A percentile compares a stretch with the other conserved stretches of the same genome.
Conservation (phyloP, 179 eudicot genomes). For the Camellia oleifera region DNA sequence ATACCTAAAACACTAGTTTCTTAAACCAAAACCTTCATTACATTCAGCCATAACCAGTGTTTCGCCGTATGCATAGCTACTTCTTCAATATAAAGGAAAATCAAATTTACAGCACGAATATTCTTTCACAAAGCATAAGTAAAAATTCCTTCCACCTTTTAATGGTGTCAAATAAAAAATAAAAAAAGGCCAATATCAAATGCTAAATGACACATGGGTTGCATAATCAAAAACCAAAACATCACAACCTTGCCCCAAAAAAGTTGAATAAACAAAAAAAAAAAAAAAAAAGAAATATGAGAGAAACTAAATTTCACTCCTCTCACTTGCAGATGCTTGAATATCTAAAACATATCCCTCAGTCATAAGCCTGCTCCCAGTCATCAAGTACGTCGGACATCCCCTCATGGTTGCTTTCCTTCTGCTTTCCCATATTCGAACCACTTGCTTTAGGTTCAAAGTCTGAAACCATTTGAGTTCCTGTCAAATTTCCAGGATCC, state of each 20-base stretch:
- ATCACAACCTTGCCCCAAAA: conserved; percentile 1
- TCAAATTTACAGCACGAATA: conserved; percentile 5
- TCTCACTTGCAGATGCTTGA: conserved; percentile 6
- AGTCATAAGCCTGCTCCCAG: conserved; percentile 82
- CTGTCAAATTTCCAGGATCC: conserved; percentile 30
- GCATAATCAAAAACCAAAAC: conserved; percentile 6
- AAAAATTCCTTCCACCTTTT: neutral
- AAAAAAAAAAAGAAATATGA: neutral
- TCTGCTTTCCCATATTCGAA: conserved; percentile 17
- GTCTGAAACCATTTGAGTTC: conserved; percentile 23
- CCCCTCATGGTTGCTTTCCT: conserved; percentile 20
- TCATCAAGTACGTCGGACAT: conserved; percentile 66
- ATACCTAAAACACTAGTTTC: no score
- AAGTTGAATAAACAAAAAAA: neutral
- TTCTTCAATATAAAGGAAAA: neutral
- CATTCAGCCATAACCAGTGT: neutral
- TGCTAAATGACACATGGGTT: neutral
- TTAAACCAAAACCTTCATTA: neutral
- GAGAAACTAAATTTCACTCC: neutral
- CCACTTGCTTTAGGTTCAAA: conserved; percentile 24
- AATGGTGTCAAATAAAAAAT: neutral
- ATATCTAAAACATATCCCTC: conserved; percentile 16
- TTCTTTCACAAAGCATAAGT: neutral
- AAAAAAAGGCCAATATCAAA: neutral
- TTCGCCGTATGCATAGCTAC: neutral